A percentile compares a stretch with the other conserved stretches of the same genome.
Evolutionary conservation across 1,284 basidiomycete species (phyloP).

Genomic region (Pyrrhoderma noxium): DNA sequence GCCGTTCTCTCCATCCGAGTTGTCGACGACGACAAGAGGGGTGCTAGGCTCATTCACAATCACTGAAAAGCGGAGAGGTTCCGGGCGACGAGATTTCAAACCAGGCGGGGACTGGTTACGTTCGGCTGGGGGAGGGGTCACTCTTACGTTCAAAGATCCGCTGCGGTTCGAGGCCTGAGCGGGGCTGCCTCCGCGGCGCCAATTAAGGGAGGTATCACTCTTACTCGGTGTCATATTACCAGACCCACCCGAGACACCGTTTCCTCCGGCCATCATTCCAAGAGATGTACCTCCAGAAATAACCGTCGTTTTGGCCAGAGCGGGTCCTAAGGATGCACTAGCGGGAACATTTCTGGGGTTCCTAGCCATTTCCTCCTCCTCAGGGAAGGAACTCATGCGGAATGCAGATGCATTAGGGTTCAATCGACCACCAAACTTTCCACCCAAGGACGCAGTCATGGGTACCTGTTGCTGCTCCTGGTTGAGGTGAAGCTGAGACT

Average conservation of each 20-base stretch:
- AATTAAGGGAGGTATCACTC: constrained; percentile 66
- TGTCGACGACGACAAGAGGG: constrained; percentile 51
- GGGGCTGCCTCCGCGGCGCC: constrained; percentile 67
- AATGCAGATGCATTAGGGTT: constrained; percentile 43
- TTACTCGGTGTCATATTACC: constrained; percentile 45
- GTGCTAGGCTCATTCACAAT: constrained; percentile 46
- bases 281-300: constrained; percentile 66
- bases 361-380: constrained; percentile 29
- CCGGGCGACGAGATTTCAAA: constrained; percentile 44
- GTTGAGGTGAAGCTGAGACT: constrained; percentile 39
- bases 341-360: constrained; percentile 23
- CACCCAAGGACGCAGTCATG: constrained; percentile 72
- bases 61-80: constrained; percentile 57
- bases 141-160: constrained; percentile 47
- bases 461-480: constrained; percentile 52
- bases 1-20: constrained; percentile 31
- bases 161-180: constrained; percentile 60
- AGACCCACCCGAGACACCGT: constrained; percentile 20
- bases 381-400: constrained; percentile 32
- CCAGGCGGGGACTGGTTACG: constrained; percentile 44
- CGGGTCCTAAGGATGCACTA: too few species aligned
- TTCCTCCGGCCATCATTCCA: constrained; percentile 35
- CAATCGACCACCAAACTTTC: constrained; percentile 53
- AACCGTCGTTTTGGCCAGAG: constrained; percentile 57
- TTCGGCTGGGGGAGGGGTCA: constrained; percentile 63